Conservation (phyloP, 768 basidiomycete species). For the Symmetrospora coprosmae region DNA sequence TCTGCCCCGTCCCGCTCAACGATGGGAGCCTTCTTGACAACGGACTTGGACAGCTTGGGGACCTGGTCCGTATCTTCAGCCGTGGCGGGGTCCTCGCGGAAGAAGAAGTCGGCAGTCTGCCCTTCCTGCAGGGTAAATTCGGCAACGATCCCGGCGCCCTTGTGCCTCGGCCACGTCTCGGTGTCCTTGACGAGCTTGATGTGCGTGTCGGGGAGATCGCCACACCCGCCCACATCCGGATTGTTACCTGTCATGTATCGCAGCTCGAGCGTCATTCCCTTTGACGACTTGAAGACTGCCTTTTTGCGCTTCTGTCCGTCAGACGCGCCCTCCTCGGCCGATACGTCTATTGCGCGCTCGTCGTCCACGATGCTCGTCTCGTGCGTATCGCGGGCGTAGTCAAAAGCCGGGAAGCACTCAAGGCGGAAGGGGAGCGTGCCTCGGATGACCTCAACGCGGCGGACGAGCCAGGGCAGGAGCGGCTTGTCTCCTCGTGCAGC, state of each 20-base stretch:
- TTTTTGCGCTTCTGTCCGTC: slow-evolving; percentile 40
- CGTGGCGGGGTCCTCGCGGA: slow-evolving; percentile 52
- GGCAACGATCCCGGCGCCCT: slow-evolving; percentile 51
- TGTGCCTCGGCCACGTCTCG: slow-evolving; percentile 53
- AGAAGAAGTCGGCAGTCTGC: slow-evolving; percentile 74
- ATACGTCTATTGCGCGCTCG: too few relatives aligned
- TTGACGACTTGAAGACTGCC: slow-evolving; percentile 38
- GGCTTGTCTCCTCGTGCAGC: slow-evolving; percentile 43
- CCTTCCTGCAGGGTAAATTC: slow-evolving; percentile 62
- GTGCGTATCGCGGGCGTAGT: slow-evolving; percentile 72
- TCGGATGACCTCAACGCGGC: slow-evolving; percentile 68
- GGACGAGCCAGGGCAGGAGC: slow-evolving; percentile 67
- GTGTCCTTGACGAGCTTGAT: slow-evolving; percentile 49
- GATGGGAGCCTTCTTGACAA: slow-evolving; percentile 11
- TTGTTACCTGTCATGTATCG: slow-evolving; percentile 18
- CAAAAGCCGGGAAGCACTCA: slow-evolving; percentile 91
- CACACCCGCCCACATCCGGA: slow-evolving; percentile 28
- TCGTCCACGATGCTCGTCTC: slow-evolving; percentile 45
- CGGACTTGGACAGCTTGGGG: background rate
- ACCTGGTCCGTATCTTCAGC: slow-evolving; percentile 10
- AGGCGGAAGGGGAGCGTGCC: slow-evolving; percentile 64
- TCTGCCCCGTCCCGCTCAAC: slow-evolving; percentile 6
- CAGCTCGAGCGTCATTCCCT: slow-evolving; percentile 34
- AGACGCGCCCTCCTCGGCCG: slow-evolving; percentile 29
- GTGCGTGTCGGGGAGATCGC: slow-evolving; percentile 36